Conservation (phyloP, 2,329 filamentous ascomycete genomes). For the Apiospora malaysiana region DNA sequence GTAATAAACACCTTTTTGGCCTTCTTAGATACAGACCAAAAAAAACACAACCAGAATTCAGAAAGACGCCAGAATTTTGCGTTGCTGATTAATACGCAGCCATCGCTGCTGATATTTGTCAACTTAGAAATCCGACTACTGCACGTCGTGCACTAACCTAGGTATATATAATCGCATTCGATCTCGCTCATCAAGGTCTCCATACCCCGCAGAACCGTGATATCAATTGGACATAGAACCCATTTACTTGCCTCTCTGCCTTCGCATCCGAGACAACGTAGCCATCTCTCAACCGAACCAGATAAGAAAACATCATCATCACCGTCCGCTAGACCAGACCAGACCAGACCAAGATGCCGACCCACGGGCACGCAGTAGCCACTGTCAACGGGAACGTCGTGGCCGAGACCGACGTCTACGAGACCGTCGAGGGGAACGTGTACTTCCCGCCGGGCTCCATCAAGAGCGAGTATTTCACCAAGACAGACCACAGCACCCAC, state of each 20-base stretch:
- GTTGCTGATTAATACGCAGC: background rate
- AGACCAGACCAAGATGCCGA: constrained; percentile 26
- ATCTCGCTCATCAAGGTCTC: background rate
- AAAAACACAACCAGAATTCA: no score
- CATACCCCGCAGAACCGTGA: background rate
- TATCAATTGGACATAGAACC: background rate
- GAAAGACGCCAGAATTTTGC: no score
- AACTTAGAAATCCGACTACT: constrained; percentile 17
- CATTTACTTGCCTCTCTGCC: background rate
- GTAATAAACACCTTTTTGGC: no score
- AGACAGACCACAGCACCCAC: constrained; percentile 52
- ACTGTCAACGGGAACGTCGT: constrained; percentile 54
- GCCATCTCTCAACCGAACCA: background rate
- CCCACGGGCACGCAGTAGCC: constrained; percentile 46
- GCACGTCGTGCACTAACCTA: background rate
- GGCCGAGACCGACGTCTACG: constrained; percentile 58
- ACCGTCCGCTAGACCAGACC: background rate
- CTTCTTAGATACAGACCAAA: no score
- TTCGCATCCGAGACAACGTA: background rate
- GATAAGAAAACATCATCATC: background rate
- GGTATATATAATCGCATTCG: background rate
- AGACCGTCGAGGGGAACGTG: constrained; percentile 64
- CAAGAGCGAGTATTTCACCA: constrained; percentile 50
- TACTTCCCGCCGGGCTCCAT: constrained; percentile 58
- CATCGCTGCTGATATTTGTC: background rate